These are phyloP conservation scores for Dioszegia aurantiaca DNA, from an alignment of 768 basidiomycete genomes.

Conservation along the genomic window DNA sequence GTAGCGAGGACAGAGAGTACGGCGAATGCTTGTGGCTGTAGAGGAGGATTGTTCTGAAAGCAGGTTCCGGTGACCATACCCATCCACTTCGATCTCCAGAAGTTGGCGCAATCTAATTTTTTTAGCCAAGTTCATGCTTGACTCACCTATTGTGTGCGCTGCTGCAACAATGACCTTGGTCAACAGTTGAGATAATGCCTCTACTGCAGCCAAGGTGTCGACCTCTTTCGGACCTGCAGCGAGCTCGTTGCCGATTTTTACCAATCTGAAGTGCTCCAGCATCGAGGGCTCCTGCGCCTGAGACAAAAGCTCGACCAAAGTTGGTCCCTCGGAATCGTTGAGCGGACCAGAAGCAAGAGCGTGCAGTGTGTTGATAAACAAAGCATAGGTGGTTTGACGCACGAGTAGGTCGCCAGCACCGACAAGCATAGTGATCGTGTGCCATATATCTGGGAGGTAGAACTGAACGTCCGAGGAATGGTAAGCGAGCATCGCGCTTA, in stretches of 20 bases:
- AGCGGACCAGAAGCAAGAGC: conserved; percentile 61
- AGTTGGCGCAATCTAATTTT: conserved; percentile 61
- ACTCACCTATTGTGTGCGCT: conserved; percentile 67
- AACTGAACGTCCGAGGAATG: conserved; percentile 69
- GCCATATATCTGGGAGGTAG: conserved; percentile 77
- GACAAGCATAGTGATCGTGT: conserved; percentile 73
- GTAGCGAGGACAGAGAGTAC: conserved; percentile 77
- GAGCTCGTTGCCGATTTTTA: conserved; percentile 7
- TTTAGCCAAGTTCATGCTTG: background rate
- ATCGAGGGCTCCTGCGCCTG: conserved; percentile 56
- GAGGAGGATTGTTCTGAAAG: conserved; percentile 80
- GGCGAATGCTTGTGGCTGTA: conserved; percentile 84
- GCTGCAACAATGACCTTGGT: conserved; percentile 64
- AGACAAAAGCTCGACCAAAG: conserved; percentile 63
- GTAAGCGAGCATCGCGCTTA: conserved; percentile 70
- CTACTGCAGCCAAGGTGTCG: conserved; percentile 62
- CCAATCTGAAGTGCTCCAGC: conserved; percentile 6
- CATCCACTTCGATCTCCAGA: conserved; percentile 94
- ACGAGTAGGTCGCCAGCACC: conserved; percentile 71
- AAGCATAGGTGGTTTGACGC: conserved; percentile 76
- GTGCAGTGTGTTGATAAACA: conserved; percentile 77
- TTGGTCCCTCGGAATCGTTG: conserved; percentile 32
- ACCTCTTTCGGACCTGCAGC: conserved; percentile 28
- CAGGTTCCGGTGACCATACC: conserved; percentile 79
- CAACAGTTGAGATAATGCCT: conserved; percentile 65